These are phyloP conservation scores for Eustoma russellianum DNA, from an alignment of 257 asterid species.

Conservation along the genomic window DNA sequence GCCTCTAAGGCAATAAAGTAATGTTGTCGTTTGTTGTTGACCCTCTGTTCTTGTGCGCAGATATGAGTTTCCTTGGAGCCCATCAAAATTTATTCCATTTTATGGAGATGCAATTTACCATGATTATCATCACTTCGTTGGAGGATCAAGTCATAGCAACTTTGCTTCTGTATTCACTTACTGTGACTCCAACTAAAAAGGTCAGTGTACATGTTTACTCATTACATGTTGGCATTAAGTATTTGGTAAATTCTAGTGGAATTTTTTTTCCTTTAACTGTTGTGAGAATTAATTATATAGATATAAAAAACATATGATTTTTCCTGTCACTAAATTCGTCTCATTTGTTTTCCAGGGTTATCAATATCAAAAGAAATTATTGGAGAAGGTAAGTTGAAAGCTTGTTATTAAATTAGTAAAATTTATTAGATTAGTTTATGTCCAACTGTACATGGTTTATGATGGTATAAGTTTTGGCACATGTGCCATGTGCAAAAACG, in stretches of 20 bases:
- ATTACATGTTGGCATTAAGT: no score
- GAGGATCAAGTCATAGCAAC: conserved; percentile 59
- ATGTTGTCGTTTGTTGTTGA: no score
- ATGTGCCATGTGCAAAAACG: no score
- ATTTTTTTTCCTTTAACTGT: background rate
- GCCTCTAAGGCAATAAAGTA: no score
- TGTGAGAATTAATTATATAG: background rate
- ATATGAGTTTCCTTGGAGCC: conserved; percentile 80
- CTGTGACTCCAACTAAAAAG: conserved; percentile 68
- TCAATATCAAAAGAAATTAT: conserved; percentile 35
- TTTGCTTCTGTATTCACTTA: conserved; percentile 77
- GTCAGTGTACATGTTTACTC: conserved; percentile 12
- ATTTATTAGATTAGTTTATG: no score
- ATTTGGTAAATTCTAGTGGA: background rate
- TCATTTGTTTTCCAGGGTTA: conserved; percentile 35
- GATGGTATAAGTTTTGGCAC: no score
- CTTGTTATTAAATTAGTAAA: background rate
- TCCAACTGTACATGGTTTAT: no score
- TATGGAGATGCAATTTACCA: conserved; percentile 77
- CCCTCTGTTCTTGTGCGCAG: no score
- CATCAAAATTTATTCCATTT: conserved; percentile 57
- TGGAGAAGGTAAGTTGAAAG: conserved; percentile 43
- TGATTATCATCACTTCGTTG: conserved; percentile 76
- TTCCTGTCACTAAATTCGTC: background rate
- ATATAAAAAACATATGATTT: background rate